These are phyloP conservation scores for Tetraselmis striata DNA, from an alignment of 139 green algal species.

Conservation along the genomic window DNA sequence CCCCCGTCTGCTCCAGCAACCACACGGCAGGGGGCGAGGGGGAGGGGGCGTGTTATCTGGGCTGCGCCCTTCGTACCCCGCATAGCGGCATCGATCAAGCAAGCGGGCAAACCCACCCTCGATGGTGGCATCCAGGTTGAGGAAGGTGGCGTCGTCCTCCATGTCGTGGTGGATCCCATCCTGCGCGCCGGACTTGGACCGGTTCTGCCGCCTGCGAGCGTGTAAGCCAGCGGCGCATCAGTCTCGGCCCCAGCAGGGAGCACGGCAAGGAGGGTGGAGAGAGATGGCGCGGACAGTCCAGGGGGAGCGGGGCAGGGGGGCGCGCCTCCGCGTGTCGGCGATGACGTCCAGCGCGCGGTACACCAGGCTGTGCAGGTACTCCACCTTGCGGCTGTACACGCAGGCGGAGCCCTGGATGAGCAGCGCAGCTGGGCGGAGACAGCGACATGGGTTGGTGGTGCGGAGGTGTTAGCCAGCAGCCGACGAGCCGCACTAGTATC, in stretches of 20 bases:
- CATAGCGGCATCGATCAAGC: too few species aligned
- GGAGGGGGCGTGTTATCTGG: too few species aligned
- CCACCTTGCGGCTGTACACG: slow-evolving; percentile 83
- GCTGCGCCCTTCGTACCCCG: too few species aligned
- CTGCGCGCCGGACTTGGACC: neutral
- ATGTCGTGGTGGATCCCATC: slow-evolving; percentile 24
- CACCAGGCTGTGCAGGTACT: slow-evolving; percentile 76
- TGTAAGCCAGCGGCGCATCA: too few species aligned
- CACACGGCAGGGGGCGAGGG: too few species aligned
- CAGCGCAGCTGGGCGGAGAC: slow-evolving; percentile 34
- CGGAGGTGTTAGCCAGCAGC: too few species aligned
- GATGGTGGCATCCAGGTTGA: slow-evolving; percentile 34
- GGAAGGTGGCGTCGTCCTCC: slow-evolving; percentile 52
- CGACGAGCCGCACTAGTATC: too few species aligned
- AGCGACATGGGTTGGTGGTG: neutral
- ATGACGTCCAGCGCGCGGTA: slow-evolving; percentile 60
- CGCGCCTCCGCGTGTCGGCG: slow-evolving; percentile 7
- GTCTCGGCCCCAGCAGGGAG: too few species aligned
- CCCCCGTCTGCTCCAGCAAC: neutral
- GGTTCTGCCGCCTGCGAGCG: neutral
- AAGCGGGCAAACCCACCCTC: slow-evolving; percentile 7
- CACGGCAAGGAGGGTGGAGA: neutral
- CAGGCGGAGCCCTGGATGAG: slow-evolving; percentile 66
- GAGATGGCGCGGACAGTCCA: neutral
- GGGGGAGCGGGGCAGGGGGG: too few species aligned